Percentiles rank a stretch among this genome's conserved stretches.
Conservation (phyloP, 2,329 filamentous ascomycete species). For the Verticillium alfalfae region DNA sequence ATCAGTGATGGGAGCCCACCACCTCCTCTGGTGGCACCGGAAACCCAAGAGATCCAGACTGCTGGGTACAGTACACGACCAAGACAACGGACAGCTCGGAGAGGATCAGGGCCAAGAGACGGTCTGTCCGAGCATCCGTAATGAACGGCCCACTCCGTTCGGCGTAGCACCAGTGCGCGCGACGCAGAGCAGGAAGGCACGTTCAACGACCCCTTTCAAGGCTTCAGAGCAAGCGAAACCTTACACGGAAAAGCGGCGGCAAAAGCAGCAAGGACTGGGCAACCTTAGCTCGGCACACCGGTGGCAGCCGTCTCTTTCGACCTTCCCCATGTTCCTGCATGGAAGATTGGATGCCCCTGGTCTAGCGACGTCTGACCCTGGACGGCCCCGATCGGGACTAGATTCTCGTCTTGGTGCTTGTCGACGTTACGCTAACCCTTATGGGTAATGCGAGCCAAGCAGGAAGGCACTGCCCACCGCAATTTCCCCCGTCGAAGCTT, state of each 20-base stretch:
- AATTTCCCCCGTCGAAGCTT: not conserved
- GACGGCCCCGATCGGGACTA: not conserved
- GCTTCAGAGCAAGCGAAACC: not conserved
- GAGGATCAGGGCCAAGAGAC: not conserved
- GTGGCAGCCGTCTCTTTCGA: not conserved
- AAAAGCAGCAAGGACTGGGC: slow-evolving; percentile 3
- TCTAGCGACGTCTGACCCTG: not conserved
- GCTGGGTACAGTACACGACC: not conserved
- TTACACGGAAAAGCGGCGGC: not conserved
- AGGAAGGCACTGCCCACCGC: not conserved
- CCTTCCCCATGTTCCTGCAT: slow-evolving; percentile 4
- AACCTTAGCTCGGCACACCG: not conserved
- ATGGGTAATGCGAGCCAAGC: not conserved
- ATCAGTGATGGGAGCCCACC: not conserved
- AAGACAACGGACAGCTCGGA: not conserved
- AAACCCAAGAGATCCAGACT: not conserved
- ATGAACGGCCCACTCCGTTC: not conserved
- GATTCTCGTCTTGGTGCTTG: not conserved
- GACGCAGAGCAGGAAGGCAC: not conserved
- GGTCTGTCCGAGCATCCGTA: not conserved
- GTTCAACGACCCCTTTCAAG: not conserved
- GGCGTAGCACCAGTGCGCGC: not conserved
- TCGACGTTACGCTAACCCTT: not conserved
- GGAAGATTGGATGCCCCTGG: slow-evolving; percentile 1
- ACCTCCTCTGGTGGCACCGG: not conserved